Base-by-base conservation (phyloP, 495 filamentous ascomycete species). In the Hypoxylon subgilvum region DNA sequence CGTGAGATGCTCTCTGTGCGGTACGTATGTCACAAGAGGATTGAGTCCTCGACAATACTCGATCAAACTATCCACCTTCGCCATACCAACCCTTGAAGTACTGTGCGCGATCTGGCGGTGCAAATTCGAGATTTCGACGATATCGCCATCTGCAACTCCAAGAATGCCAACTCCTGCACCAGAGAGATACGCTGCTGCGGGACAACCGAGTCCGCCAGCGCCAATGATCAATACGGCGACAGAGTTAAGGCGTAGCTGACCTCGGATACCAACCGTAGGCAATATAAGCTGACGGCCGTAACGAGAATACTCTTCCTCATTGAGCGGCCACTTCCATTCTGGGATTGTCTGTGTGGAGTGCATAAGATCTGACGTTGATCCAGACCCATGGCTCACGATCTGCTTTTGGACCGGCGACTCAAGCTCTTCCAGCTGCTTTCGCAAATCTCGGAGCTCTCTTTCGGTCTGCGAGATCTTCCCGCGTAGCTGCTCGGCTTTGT, bases 251-350 rank as follows among this genome's bases (percentile, higher is more conserved):
- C 79, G 81, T 1, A 96, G 79, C 76, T 98, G 94, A 7, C 89
- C 90, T 69, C 85, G 77, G 19, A 96, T 78, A 2, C 92, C 93
- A 53, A 98, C 79, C 52, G 89, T 84, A 0, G 91, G 87, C 30
- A 98, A 81, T 36, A 97, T 93, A 77, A 98, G 88, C 72, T 98
- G 94, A 32, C 94, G 80, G 3, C 91, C 91, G 76, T 98, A 98
- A 43, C 92, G 83, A 58, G 78, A 80, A 65, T 96, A 93, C 67
- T 95, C 91, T 23, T 87, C 81, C 19, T 69, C 72, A 0, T 71
- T 68, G 6, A 93, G 71, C 0, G 86, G 86, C 88, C 86, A 88
- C 57, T 74, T 82, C 51, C 72, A 73, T 16, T 48, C 66, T 0
- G 46, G 28, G 19, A 17, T 10, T 23, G 6, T 16, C 10, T 60